Conservation (phyloP, 2,329 filamentous ascomycete species). For the Cladophialophora bantiana region DNA sequence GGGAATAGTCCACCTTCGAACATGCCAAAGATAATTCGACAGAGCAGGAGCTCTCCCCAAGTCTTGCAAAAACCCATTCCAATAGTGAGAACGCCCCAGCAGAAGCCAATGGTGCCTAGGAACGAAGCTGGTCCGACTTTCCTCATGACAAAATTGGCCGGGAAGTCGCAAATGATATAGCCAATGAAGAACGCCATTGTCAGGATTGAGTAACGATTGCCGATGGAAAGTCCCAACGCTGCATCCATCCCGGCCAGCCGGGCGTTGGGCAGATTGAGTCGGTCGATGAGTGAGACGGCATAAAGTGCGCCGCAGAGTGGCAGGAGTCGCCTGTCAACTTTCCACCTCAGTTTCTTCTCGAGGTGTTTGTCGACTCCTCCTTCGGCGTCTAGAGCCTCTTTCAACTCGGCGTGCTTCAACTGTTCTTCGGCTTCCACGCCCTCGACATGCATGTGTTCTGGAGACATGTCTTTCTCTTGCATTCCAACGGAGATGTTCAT, state of each 20-base stretch:
- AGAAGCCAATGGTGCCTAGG: constrained; percentile 10
- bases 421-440: too few species aligned
- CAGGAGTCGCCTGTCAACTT: constrained; percentile 3
- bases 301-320: constrained; percentile 8
- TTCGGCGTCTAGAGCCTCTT: neutral
- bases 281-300: constrained; percentile 9
- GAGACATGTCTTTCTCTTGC: too few species aligned
- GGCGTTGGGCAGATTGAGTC: constrained; percentile 11
- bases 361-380: neutral
- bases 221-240: neutral
- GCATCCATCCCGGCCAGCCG: constrained; percentile 9
- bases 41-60: constrained; percentile 34
- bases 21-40: constrained; percentile 42
- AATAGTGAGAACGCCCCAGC: constrained; percentile 37
- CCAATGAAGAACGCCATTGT: constrained; percentile 44
- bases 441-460: too few species aligned
- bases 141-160: constrained; percentile 55
- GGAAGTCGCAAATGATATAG: constrained; percentile 46
- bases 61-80: constrained; percentile 3
- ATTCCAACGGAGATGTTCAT: too few species aligned
- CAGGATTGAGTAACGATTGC: constrained; percentile 31
- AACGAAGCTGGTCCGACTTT: constrained; percentile 24
- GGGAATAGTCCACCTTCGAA: constrained; percentile 48
- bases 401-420: neutral
- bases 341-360: constrained; percentile 7